Evolutionary conservation across 768 basidiomycete genomes (phyloP).

Genomic region (Krasilnikovozyma curviuscula): DNA sequence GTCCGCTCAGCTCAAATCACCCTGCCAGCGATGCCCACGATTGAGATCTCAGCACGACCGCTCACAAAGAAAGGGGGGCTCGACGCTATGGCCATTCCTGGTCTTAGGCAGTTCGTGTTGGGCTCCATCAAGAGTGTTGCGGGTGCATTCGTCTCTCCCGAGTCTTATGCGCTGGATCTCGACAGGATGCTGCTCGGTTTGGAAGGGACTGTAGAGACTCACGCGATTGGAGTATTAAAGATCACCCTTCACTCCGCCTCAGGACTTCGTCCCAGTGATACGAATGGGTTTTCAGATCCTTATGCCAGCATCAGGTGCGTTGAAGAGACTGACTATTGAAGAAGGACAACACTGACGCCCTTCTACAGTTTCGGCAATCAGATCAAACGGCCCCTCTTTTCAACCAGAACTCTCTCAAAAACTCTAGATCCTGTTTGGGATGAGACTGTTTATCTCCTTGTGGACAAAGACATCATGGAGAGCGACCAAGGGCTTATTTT

Average conservation of each 20-base stretch:
- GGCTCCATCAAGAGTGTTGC: constrained; percentile 22
- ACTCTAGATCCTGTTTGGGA: constrained; percentile 25
- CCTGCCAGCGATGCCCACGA: constrained; percentile 22
- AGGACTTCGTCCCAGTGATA: constrained; percentile 21
- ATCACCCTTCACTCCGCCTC: constrained; percentile 22
- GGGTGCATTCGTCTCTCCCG: constrained; percentile 23
- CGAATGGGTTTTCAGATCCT: constrained; percentile 14
- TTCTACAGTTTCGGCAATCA: constrained; percentile 13
- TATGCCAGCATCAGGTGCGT: too few species aligned
- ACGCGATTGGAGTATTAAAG: constrained; percentile 23
- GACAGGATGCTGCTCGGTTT: constrained; percentile 24
- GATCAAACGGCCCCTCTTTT: constrained; percentile 24
- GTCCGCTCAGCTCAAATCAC: constrained; percentile 23
- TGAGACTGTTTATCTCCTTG: constrained; percentile 23
- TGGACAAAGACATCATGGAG: constrained; percentile 22
- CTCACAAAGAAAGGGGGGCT: constrained; percentile 18
- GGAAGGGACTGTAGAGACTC: constrained; percentile 21
- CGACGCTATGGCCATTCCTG: constrained; percentile 25
- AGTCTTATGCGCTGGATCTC: constrained; percentile 24
- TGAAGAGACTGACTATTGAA: too few species aligned
- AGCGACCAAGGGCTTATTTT: constrained; percentile 23
- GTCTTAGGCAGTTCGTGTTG: constrained; percentile 20
- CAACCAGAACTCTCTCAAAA: constrained; percentile 23
- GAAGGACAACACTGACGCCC: not conserved
- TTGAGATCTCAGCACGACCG: constrained; percentile 26